Base-by-base conservation (phyloP, 306 rosid genomes). In the Quercus wislizeni region DNA sequence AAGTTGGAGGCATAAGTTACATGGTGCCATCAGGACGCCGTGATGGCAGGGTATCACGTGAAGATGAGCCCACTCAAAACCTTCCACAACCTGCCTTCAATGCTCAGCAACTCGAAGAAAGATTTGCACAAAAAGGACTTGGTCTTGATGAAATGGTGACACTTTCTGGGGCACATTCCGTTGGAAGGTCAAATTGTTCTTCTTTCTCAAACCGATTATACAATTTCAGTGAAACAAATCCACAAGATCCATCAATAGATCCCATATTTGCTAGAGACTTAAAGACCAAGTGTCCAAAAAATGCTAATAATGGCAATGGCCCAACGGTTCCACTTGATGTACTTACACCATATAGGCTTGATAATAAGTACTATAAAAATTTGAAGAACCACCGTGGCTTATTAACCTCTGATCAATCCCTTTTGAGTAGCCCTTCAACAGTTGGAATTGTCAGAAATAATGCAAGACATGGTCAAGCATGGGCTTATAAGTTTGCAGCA, bases 101-200 rank as follows among this genome's bases (percentile, higher is more conserved):
- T 58, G 78, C 70, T n/a, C 58, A n/a, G 4, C 31, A 74, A 33
- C 65, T 74, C 0, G 38, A 74, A 58, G 70, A 74, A 1, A 74
- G 59, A 14, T 74, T 74, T 15, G 78, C 70, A 3, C 7, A 0
- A 0, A 74, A 74, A 41, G 78, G 78, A 4, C 78, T 74, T n/a
- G n/a, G 31, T 14, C 33, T 74, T 17, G 70, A 74, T 57, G 78
- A 74, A 33, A 57, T 57, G 78, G 78, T 58, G 12, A 74, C 78
- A 6, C 78, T 74, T 30, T 74, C 78, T 15, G 78, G 78, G 5
- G 69, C 78, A 33, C 78, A 74, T 38, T 74, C 78, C 0, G 3
- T 74, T 0, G 70, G 78, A 10, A 55, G 35, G 18, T 33, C 70
- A 11, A 69, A 74, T 59, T 74, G 78, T 38, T 20, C 70, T 55